phyloP scores from a whole-genome alignment of 225 moss, liverwort and hornwort species.

The Marchantia polymorpha region DNA sequence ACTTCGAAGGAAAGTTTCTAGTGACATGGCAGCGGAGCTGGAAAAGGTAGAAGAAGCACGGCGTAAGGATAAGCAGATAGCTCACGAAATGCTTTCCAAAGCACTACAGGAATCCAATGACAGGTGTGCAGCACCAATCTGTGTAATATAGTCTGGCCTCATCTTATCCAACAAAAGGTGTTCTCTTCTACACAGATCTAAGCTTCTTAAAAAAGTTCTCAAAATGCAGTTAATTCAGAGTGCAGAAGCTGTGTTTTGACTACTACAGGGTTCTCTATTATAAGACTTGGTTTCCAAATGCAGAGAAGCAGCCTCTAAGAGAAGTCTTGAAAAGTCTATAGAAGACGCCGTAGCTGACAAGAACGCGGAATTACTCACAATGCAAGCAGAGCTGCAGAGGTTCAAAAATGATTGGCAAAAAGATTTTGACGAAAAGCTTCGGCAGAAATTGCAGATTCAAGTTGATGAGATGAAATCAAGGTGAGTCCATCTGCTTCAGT shows the following conservation, averaged over 20 bases:
- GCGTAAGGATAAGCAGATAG: conserved; percentile 64
- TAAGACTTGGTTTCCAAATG: neutral
- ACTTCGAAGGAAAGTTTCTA: conserved; percentile 69
- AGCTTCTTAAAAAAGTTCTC: too few species aligned
- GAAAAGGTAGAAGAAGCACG: conserved; percentile 70
- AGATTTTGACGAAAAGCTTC: conserved; percentile 49
- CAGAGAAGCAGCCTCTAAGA: conserved; percentile 64
- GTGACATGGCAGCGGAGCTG: conserved; percentile 67
- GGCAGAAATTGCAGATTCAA: conserved; percentile 47
- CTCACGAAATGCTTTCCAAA: conserved; percentile 66
- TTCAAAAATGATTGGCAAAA: conserved; percentile 51
- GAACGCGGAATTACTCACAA: conserved; percentile 50
- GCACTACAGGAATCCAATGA: conserved; percentile 64
- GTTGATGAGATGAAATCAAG: conserved; percentile 55
- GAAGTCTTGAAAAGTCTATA: conserved; percentile 52
- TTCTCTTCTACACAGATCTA: too few species aligned
- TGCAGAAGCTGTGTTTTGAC: too few species aligned
- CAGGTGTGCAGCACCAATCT: conserved; percentile 37
- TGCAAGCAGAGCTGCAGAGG: conserved; percentile 47
- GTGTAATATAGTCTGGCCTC: too few species aligned
- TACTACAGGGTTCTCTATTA: neutral
- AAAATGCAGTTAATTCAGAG: too few species aligned
- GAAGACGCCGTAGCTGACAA: conserved; percentile 52
- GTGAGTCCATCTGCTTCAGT: conserved; percentile 11
- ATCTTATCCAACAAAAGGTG: too few species aligned